phyloP scores from a whole-genome alignment of 148 eudicot genomes.

The Vaccinium corymbosum region DNA sequence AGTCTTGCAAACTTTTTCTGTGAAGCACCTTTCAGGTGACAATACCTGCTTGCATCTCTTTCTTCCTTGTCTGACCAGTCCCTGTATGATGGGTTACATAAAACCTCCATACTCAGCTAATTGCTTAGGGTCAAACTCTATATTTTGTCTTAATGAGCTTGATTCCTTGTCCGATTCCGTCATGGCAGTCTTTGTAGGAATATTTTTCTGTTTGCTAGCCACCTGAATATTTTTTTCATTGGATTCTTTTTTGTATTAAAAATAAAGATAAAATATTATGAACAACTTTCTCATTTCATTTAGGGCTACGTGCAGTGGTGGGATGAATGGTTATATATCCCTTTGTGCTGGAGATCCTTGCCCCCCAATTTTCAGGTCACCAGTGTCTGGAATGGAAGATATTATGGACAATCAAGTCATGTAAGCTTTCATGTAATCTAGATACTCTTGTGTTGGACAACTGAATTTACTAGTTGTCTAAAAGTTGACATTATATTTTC shows the following conservation, averaged over 20 bases:
- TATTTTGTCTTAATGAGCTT: background rate
- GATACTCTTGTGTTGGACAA: background rate
- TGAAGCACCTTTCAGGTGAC: background rate
- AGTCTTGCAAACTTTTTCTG: background rate
- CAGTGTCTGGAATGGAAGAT: slow-evolving; percentile 77
- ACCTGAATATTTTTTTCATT: background rate
- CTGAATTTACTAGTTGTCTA: background rate
- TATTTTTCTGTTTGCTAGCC: slow-evolving; percentile 1
- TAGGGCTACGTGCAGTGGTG: slow-evolving; percentile 73
- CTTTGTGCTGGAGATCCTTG: slow-evolving; percentile 94
- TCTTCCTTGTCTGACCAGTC: background rate
- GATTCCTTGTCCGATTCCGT: background rate
- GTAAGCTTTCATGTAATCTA: slow-evolving; percentile 37
- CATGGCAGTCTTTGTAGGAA: background rate
- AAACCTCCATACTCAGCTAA: background rate
- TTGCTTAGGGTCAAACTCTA: background rate
- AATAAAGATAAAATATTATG: background rate
- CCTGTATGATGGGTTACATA: background rate
- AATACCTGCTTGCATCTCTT: background rate
- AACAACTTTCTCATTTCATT: slow-evolving; percentile 36
- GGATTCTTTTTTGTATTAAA: background rate
- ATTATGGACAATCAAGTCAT: slow-evolving; percentile 84
- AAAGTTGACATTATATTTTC: background rate
- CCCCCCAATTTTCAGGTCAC: slow-evolving; percentile 87
- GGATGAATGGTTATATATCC: slow-evolving; percentile 93